These are phyloP conservation scores for Saccharomyces hybrid DNA, from an alignment of 1,139 yeast species.

Conservation along the genomic window DNA sequence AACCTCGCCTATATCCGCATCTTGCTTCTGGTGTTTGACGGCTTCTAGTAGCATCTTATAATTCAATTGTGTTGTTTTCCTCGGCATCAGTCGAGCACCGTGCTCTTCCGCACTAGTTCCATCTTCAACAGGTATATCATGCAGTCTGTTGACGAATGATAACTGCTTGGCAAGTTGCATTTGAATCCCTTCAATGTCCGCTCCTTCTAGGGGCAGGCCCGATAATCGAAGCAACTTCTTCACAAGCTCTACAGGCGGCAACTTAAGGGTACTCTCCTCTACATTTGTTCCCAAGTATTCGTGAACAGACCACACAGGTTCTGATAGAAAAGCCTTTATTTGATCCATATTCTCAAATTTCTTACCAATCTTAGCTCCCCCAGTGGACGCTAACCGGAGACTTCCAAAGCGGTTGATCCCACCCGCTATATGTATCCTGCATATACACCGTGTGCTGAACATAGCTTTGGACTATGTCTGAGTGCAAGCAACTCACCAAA, in stretches of 20 bases:
- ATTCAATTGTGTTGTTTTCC: constrained; percentile 19
- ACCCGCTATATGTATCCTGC: background rate
- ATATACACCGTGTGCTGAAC: background rate
- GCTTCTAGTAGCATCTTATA: constrained; percentile 27
- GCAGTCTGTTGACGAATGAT: constrained; percentile 40
- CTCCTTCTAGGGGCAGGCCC: constrained; percentile 35
- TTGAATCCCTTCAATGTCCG: constrained; percentile 29
- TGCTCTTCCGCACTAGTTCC: constrained; percentile 16
- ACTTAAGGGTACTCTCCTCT: constrained; percentile 5
- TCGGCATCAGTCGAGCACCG: constrained; percentile 19
- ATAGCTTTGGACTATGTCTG: background rate
- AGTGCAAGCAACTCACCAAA: background rate
- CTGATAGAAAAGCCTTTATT: constrained; percentile 15
- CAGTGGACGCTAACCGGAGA: background rate
- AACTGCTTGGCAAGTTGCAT: constrained; percentile 40
- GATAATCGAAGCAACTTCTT: constrained; percentile 37
- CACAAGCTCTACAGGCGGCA: constrained; percentile 11
- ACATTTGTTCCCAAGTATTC: constrained; percentile 13
- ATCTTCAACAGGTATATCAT: constrained; percentile 23
- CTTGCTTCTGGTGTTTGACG: constrained; percentile 17
- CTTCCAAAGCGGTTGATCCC: background rate
- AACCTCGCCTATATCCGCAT: constrained; percentile 32
- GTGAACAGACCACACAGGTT: constrained; percentile 24
- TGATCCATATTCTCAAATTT: constrained; percentile 15
- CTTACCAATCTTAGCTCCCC: constrained; percentile 13